Conservation (phyloP, 805 yeast species). For the Sugiyamaella floridensis region DNA sequence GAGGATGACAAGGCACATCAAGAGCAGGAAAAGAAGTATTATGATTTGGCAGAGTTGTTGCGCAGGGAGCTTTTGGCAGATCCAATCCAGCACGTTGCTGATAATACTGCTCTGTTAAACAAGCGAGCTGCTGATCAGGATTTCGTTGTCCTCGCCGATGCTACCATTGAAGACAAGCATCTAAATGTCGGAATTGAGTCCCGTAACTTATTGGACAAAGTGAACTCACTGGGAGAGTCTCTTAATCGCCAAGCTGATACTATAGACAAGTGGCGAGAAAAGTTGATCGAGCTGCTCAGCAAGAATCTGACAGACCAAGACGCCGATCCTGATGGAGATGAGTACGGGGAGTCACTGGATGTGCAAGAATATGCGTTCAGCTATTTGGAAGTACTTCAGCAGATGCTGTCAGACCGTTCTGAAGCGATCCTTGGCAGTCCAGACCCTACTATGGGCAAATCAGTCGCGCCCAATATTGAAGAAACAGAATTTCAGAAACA, state of each 20-base stretch:
- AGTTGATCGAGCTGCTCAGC: conserved; percentile 38
- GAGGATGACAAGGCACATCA: conserved; percentile 29
- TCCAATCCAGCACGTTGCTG: conserved; percentile 26
- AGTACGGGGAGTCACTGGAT: conserved; percentile 65
- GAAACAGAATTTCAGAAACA: conserved; percentile 20
- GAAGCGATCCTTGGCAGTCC: conserved; percentile 35
- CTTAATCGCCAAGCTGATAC: conserved; percentile 47
- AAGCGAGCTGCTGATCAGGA: conserved; percentile 14
- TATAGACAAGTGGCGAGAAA: conserved; percentile 46
- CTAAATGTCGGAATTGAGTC: conserved; percentile 18
- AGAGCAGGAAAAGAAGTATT: conserved; percentile 45
- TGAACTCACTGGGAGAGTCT: conserved; percentile 17
- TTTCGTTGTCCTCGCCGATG: conserved; percentile 21
- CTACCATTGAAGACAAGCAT: conserved; percentile 15
- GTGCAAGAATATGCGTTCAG: conserved; percentile 60
- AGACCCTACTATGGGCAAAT: conserved; percentile 22
- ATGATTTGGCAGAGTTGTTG: conserved; percentile 55
- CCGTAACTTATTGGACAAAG: conserved; percentile 8
- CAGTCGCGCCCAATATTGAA: conserved; percentile 17
- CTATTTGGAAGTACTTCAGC: conserved; percentile 30
- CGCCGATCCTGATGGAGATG: conserved; percentile 59
- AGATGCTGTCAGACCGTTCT: conserved; percentile 35
- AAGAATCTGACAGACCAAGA: conserved; percentile 48
- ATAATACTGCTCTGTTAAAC: conserved; percentile 7
- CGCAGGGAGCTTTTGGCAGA: conserved; percentile 47